These are phyloP conservation scores for Hortaea werneckii DNA, from an alignment of 2,329 filamentous ascomycete genomes.

Conservation along the genomic window DNA sequence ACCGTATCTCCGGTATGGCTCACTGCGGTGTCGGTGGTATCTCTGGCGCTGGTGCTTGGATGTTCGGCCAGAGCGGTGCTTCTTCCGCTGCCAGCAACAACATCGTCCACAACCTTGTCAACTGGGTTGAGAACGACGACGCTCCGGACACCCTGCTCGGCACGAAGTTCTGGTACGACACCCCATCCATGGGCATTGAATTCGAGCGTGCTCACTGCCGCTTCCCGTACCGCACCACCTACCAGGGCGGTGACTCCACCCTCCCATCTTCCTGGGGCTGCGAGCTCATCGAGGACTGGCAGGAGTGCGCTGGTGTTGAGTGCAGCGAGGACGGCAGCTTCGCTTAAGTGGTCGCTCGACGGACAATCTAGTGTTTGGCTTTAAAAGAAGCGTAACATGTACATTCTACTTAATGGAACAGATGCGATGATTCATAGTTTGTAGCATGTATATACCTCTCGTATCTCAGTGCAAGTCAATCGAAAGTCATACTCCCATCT, in stretches of 20 bases:
- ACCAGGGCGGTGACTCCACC: conserved; percentile 27
- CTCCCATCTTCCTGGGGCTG: conserved; percentile 29
- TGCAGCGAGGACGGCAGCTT: conserved; percentile 16
- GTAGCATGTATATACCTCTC: too few relatives aligned
- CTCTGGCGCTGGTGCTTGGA: conserved; percentile 32
- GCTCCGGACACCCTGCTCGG: conserved; percentile 27
- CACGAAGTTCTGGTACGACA: conserved; percentile 37
- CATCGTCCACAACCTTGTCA: conserved; percentile 35
- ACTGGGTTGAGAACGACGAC: conserved; percentile 24
- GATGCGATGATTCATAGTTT: too few relatives aligned
- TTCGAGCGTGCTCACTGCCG: conserved; percentile 39
- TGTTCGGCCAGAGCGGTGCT: conserved; percentile 28
- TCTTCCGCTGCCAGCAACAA: conserved; percentile 28
- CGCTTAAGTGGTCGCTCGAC: background rate
- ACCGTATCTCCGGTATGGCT: conserved; percentile 42
- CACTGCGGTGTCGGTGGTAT: conserved; percentile 40
- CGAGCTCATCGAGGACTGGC: conserved; percentile 20
- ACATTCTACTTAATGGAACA: too few relatives aligned
- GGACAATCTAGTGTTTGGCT: too few relatives aligned
- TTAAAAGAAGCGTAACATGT: too few relatives aligned
- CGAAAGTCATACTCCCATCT: too few relatives aligned
- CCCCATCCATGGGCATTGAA: conserved; percentile 29
- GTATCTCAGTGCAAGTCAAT: too few relatives aligned
- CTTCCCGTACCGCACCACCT: conserved; percentile 25
- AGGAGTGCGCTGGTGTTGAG: conserved; percentile 12